Evolutionary conservation across 345 rosid species (phyloP), one percentile per base, ranked within the genome.

Genomic region (Linum usitatissimum): DNA sequence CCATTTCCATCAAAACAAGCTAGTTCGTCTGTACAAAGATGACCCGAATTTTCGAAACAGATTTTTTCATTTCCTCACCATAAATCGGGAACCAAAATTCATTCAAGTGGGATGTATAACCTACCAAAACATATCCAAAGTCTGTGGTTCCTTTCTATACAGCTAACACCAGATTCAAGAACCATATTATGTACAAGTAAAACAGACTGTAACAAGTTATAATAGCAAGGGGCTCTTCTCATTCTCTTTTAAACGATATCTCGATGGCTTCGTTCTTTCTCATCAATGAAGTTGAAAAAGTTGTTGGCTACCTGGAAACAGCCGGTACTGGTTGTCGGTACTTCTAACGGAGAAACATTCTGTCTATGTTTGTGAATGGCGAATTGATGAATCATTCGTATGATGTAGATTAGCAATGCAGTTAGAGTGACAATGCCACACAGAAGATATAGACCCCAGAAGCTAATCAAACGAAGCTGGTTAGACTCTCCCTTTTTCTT

Each of bases 261-360:
- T 80, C 83, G 80, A 80, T 81, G 57, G 85, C 87, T 69, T 85
- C 97, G 5, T 74, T 87, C 97, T 70, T 77, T 90, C 86, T 87
- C 79, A 54, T 90, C 95, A 20, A 87, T 77, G 71, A 90, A 87
- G 68, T 85, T 66, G 7, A 87, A 72, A 53, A 90, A 90, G 71
- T 73, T 77, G 51, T 10, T 73, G 58, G 85, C 18, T 63, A 75
- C 71, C 30, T 77, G 74, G 55, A 79, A 69, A 42, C 78, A 81
- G 57, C 60, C 60, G 18, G 67, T 60, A 0, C 49, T 42, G 28
- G 78, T 34, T 34, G 38, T 15, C 64, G 81, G 65, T 19, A 45
- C 31, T 5, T 39, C 4, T 8, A 77, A 66, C 17, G 81, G 40
- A 6, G 70, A 28, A 8, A 64, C 62, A 23, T 15, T 21, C 18